Base-by-base conservation (phyloP, 1,284 basidiomycete genomes). In the Tilletia caries region DNA sequence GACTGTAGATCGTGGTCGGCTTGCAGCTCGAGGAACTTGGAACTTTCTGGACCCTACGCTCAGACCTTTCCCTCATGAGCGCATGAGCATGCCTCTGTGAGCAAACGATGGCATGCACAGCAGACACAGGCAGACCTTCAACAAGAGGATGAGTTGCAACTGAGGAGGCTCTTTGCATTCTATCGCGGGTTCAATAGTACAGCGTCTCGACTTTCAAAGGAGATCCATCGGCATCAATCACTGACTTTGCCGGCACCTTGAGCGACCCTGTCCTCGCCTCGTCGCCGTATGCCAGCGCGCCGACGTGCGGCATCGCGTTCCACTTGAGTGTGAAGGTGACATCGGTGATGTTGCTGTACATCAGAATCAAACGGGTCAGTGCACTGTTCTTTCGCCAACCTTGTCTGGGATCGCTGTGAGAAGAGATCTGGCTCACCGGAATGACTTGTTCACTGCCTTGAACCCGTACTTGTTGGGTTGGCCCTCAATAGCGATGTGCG, bases 281-380 rank as follows among this genome's bases (percentile, higher is more conserved):
- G 33, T 66, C 65, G 25, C 65, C 65, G 29, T 66, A 66, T 3
- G 88, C 89, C 60, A 95, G 86, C 46, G 88, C 75, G 5, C 93
- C 93, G 18, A 95, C 91, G 78, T 91, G 89, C 15, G 93, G 93
- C 92, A 95, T 95, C 32, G 92, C 83, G 78, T 95, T 94, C 85
- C 93, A 95, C 80, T 91, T 91, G 62, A 95, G 86, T 0, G 88
- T 86, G 81, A 92, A 95, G 4, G 89, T 89, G 18, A 90, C 86
- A 25, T 72, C 69, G 13, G 87, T 65, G 64, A 81, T 67, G 66
- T 76, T 69, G 25, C 78, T 81, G 74, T n/a, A 18, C 12, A 41
- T n/a, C 68, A 18, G 20, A 27, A 20, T 23, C 60, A 25, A 52
- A 65, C 71, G 65, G 46, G 68, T 20, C 20, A 10, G 18, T 4